These are phyloP conservation scores for Macrophomina tecta DNA, from an alignment of 2,329 filamentous ascomycete genomes.

Conservation along the genomic window DNA sequence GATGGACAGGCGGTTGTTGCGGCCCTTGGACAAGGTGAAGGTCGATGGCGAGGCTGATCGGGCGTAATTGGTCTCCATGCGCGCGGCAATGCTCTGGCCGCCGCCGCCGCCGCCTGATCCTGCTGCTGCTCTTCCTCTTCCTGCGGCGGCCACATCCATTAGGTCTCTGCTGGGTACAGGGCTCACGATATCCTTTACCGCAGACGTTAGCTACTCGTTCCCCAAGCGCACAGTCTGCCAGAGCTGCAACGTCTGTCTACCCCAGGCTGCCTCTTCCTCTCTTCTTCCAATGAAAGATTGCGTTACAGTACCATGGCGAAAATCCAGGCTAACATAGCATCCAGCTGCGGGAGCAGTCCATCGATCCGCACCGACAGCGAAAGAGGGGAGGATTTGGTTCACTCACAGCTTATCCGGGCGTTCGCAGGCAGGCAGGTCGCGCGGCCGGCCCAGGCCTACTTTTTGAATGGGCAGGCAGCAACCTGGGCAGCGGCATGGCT, in stretches of 20 bases:
- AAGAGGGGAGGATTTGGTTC: neutral
- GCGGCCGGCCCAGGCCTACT: neutral
- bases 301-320: slow-evolving; percentile 21
- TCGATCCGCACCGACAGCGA: neutral
- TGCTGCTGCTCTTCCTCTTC: too few species aligned
- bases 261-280: neutral
- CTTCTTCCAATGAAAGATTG: neutral
- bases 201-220: neutral
- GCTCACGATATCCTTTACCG: slow-evolving; percentile 10
- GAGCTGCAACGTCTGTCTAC: neutral
- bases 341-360: neutral
- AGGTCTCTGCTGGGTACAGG: slow-evolving; percentile 5
- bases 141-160: too few species aligned
- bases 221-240: too few species aligned
- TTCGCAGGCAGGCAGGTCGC: neutral
- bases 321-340: slow-evolving; percentile 10
- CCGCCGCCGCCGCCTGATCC: neutral
- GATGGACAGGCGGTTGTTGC: slow-evolving; percentile 21
- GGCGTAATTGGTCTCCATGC: slow-evolving; percentile 16
- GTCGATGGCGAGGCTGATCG: slow-evolving; percentile 18
- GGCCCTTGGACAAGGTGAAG: slow-evolving; percentile 14
- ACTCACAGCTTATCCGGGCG: slow-evolving; percentile 6
- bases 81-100: slow-evolving; percentile 5
- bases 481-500: neutral
- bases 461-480: slow-evolving; percentile 10